Evolutionary conservation across 352 stramenopile species (phyloP), one percentile per base, ranked within the genome.

Genomic region (Thalassiosira hispida): DNA sequence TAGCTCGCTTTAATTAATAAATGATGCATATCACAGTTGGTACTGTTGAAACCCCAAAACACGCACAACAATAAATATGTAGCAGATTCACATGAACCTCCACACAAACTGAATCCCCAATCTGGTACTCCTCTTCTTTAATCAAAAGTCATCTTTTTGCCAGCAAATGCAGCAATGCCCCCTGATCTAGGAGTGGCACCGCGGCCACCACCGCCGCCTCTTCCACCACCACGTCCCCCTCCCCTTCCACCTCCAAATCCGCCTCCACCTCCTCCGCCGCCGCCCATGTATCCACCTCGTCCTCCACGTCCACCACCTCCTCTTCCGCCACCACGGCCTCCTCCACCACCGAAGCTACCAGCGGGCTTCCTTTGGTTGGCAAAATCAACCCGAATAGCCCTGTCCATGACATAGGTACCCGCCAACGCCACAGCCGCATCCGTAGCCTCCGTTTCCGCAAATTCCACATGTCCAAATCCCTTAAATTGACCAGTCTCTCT

Each of bases 401-500:
- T 94, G 57, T 97, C 97, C 81, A 94, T 90, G 11, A 99, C 89
- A 55, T 98, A 95, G 25, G 87, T 91, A 47, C 97, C 97, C 2
- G 95, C 93, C 62, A 99, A 91, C 71, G 96, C 81, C 9, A 97
- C 96, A 35, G 98, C 92, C 11, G 92, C 95, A 67, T 98, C 96
- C 0, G 98, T 97, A 35, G 92, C 91, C 66, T 98, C 96, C 0
- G 94, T 98, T n/a, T 97, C 87, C 1, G 68, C 93, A 83, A 99
- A 99, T 85, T 99, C 96, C 47, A 99, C 90, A 91, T 99, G 96
- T 33, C 96, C 97, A 83, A 99, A 99, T 49, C 97, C 97, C 84
- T 97, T 97, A 93, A 99, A 99, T 64, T 98, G 95, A 38, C 97
- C 96, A 47, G 96, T 98, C 84, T 99, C 97, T 62, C 96, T 91